Evolutionary conservation across 1,139 yeast genomes (phyloP), one percentile per base, ranked within the genome.

Genomic region (Yamadazyma atmosphaerica): DNA sequence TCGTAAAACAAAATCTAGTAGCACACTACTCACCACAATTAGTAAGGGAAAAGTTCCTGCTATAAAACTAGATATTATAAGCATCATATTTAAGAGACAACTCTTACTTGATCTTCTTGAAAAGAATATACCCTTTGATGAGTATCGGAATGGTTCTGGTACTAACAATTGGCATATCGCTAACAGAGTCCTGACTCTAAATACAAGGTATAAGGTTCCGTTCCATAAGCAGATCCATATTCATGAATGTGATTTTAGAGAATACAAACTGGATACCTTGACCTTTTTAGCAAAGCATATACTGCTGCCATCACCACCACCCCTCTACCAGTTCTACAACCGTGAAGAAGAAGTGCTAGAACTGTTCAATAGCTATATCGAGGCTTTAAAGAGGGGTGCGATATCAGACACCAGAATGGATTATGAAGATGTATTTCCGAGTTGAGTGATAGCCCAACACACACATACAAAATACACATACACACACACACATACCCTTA

Each of bases 171-270:
- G 39, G 18, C 21, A 38, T 6, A 15, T 19, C 2, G 19, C 12
- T 15, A 6, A 16, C 3, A 14, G 31, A 28, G 11, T 28, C 3
- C 9, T n/a, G 8, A 5, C 21, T 16, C 12, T 28, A 6, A 28
- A 28, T 14, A 25, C 28, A 10, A 18, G 49, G 12, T 44, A 34
- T 27, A 36, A 40, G 6, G 13, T 48, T 4, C 40, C 40, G 9
- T 11, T n/a, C 1, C 17, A 35, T 23, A 32, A 18, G 13, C 18
- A 32, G 4, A 33, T 45, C 4, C 35, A 32, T 31, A 38, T 49
- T 18, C 53, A 49, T 27, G 50, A 46, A 25, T 33, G 46, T 35
- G 53, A 49, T 28, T 49, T 43, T 24, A 16, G 34, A 4, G 38
- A 41, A 15, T 49, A 39, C 31, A 43, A 40, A 26, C 51, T 47